These are phyloP conservation scores for Thuidium tamariscinum DNA, from an alignment of 225 moss, liverwort and hornwort genomes.

Conservation along the genomic window DNA sequence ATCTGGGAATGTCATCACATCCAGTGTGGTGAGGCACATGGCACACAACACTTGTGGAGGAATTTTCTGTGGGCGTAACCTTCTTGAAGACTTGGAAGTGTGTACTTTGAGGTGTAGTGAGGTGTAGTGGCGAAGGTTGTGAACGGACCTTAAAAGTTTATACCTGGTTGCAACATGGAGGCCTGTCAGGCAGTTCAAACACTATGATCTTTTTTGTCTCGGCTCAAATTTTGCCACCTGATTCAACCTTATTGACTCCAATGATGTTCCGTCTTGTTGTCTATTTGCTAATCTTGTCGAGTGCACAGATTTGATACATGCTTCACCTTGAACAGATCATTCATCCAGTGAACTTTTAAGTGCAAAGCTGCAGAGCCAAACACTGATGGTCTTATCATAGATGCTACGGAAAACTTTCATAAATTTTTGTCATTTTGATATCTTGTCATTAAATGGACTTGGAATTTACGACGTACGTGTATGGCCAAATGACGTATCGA, in stretches of 20 bases:
- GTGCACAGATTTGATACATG: neutral
- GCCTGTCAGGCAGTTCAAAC: neutral
- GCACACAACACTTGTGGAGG: constrained; percentile 3
- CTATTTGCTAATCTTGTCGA: neutral
- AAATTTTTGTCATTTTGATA: neutral
- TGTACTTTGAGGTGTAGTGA: too few species aligned
- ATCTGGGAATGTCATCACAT: constrained; percentile 5
- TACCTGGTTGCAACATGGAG: neutral
- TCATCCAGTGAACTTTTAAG: neutral
- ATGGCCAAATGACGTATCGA: neutral
- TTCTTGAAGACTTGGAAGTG: neutral
- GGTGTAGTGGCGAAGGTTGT: neutral
- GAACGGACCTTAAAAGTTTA: neutral
- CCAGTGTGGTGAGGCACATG: neutral
- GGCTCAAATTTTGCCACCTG: neutral
- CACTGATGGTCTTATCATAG: neutral
- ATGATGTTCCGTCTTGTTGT: neutral
- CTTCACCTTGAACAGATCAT: neutral
- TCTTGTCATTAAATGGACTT: too few species aligned
- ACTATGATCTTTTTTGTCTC: neutral
- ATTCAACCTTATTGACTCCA: neutral
- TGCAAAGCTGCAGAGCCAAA: neutral
- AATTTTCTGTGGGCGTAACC: neutral
- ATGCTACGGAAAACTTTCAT: neutral
- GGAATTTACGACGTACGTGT: too few species aligned